These are phyloP conservation scores for Herpetospermum pedunculosum DNA, from an alignment of 306 rosid species.

Conservation along the genomic window DNA sequence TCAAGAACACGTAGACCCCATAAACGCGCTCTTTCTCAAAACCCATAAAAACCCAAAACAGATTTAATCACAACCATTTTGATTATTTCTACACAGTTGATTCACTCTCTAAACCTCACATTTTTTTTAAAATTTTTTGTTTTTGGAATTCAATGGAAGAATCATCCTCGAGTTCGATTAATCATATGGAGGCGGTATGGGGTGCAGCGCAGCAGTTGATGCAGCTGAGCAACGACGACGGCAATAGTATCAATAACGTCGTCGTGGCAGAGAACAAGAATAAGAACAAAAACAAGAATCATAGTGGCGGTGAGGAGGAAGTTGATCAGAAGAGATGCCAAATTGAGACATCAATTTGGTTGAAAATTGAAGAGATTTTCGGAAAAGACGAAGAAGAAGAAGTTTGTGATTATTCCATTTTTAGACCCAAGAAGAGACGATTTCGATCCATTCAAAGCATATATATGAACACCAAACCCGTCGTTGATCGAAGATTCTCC, in stretches of 20 bases:
- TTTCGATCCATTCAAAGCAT: constrained; percentile 36
- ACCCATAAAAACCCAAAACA: background rate
- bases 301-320: background rate
- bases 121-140: no score
- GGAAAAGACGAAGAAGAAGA: constrained; percentile 37
- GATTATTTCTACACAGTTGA: no score
- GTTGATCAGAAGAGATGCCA: background rate
- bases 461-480: constrained; percentile 27
- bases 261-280: background rate
- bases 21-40: background rate
- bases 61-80: no score
- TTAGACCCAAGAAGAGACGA: constrained; percentile 23
- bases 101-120: no score
- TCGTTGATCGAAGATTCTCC: background rate
- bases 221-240: constrained; percentile 37
- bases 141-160: background rate
- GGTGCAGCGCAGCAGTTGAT: constrained; percentile 34
- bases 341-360: background rate
- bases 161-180: background rate
- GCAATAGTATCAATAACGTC: background rate
- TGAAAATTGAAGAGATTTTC: constrained; percentile 36
- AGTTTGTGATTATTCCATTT: background rate
- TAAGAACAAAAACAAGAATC: background rate
- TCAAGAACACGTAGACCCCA: background rate
- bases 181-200: constrained; percentile 22